These are phyloP conservation scores for Artemisia argyi DNA, from an alignment of 129 eudicot species.

Conservation along the genomic window DNA sequence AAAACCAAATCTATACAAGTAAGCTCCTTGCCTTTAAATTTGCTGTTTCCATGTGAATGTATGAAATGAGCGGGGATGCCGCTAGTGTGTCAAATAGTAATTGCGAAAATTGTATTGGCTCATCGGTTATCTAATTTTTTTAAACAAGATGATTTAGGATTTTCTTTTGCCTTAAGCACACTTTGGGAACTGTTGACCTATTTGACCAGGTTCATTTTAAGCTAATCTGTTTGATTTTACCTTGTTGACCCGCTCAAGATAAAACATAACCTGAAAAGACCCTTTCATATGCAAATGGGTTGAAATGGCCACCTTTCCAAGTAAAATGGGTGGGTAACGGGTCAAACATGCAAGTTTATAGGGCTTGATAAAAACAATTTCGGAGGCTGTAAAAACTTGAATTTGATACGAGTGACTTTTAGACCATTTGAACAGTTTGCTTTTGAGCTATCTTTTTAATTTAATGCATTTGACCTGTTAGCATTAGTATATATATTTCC, in stretches of 20 bases:
- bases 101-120: no score
- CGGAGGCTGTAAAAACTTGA: no score
- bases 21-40: conserved; percentile 27
- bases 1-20: conserved; percentile 47
- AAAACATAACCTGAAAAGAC: background rate
- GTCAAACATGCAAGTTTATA: no score
- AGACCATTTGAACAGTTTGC: no score
- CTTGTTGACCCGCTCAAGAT: background rate
- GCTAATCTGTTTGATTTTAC: background rate
- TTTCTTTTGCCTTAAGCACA: background rate
- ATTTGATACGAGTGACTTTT: no score
- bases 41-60: background rate
- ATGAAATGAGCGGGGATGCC: background rate
- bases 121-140: no score
- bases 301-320: background rate
- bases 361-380: no score
- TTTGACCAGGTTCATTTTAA: background rate
- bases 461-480: no score
- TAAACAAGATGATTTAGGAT: background rate
- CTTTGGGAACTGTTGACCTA: background rate
- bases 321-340: background rate
- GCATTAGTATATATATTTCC: no score
- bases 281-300: background rate
- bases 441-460: no score
- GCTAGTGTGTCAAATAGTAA: no score